phyloP scores from a whole-genome alignment of 2,329 filamentous ascomycete species.

The Trichophyton verrucosum region DNA sequence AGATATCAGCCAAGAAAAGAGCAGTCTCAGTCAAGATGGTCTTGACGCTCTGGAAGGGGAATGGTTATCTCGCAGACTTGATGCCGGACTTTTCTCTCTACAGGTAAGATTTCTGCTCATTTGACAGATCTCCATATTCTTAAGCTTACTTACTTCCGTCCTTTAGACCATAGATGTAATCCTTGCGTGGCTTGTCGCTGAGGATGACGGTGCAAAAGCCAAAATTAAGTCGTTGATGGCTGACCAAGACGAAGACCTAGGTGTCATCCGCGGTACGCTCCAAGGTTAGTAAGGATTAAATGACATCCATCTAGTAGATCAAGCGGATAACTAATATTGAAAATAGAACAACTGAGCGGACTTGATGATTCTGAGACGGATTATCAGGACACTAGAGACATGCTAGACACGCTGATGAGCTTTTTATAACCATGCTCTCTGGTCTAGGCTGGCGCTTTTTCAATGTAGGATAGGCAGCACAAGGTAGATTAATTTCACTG shows the following conservation, averaged over 20 bases:
- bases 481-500: not conserved
- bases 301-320: not conserved
- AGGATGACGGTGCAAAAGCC: slow-evolving; percentile 62
- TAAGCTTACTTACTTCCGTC: not conserved
- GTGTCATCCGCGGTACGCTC: slow-evolving; percentile 53
- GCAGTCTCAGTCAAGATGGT: slow-evolving; percentile 44
- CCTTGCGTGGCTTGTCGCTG: slow-evolving; percentile 80
- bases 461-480: not conserved
- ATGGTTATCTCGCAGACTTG: slow-evolving; percentile 62
- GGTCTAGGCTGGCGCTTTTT: not conserved
- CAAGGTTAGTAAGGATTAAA: slow-evolving; percentile 36
- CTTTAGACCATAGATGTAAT: slow-evolving; percentile 59
- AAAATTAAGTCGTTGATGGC: slow-evolving; percentile 53
- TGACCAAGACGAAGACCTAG: slow-evolving; percentile 55
- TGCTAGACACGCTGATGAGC: slow-evolving; percentile 48
- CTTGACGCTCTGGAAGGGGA: slow-evolving; percentile 52
- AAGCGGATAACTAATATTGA: slow-evolving; percentile 8
- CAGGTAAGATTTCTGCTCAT: slow-evolving; percentile 38
- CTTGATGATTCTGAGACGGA: slow-evolving; percentile 45
- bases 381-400: slow-evolving; percentile 46
- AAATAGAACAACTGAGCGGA: slow-evolving; percentile 47
- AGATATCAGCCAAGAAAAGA: slow-evolving; percentile 48
- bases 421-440: slow-evolving; percentile 18
- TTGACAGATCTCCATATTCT: not conserved
- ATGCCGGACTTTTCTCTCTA: slow-evolving; percentile 71